phyloP scores from a whole-genome alignment of 2,329 filamentous ascomycete species.

The Aspergillus pseudonomiae region DNA sequence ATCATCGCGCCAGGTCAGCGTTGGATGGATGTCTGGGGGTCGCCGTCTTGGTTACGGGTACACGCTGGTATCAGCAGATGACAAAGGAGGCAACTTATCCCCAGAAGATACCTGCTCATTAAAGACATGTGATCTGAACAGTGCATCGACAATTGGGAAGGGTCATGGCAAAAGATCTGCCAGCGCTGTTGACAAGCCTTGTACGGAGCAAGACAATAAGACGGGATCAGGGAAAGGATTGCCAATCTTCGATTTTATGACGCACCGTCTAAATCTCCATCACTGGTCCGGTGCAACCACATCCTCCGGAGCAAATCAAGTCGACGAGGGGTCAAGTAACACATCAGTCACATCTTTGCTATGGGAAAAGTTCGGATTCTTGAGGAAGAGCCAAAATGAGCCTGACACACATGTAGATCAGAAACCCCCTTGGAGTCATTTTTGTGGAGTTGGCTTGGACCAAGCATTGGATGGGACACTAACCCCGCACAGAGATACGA shows the following conservation, averaged over 20 bases:
- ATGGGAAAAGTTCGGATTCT: slow-evolving; percentile 24
- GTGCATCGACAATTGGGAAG: slow-evolving; percentile 1
- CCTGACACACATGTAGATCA: neutral
- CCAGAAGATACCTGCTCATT: neutral
- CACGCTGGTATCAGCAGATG: slow-evolving; percentile 33
- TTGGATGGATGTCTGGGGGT: slow-evolving; percentile 47
- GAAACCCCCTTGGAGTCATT: slow-evolving; percentile 21
- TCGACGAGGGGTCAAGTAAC: slow-evolving; percentile 15
- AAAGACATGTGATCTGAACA: neutral
- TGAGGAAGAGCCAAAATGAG: slow-evolving; percentile 14
- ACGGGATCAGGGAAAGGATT: slow-evolving; percentile 8
- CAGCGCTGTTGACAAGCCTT: neutral
- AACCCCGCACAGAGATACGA: neutral
- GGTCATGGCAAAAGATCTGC: neutral
- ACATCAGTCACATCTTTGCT: slow-evolving; percentile 17
- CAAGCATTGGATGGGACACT: slow-evolving; percentile 9
- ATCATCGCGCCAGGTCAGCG: slow-evolving; percentile 38
- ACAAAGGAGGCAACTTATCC: slow-evolving; percentile 14
- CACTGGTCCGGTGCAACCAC: slow-evolving; percentile 18
- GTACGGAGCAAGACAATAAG: slow-evolving; percentile 4
- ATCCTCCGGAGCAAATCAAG: slow-evolving; percentile 12
- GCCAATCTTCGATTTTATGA: slow-evolving; percentile 16
- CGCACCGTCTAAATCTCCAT: slow-evolving; percentile 16
- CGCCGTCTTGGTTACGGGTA: slow-evolving; percentile 46
- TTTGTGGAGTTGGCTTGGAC: slow-evolving; percentile 16